A percentile compares a stretch with the other conserved stretches of the same genome.
Conservation (phyloP, 2,329 filamentous ascomycete species). For the Penicillium griseofulvum region DNA sequence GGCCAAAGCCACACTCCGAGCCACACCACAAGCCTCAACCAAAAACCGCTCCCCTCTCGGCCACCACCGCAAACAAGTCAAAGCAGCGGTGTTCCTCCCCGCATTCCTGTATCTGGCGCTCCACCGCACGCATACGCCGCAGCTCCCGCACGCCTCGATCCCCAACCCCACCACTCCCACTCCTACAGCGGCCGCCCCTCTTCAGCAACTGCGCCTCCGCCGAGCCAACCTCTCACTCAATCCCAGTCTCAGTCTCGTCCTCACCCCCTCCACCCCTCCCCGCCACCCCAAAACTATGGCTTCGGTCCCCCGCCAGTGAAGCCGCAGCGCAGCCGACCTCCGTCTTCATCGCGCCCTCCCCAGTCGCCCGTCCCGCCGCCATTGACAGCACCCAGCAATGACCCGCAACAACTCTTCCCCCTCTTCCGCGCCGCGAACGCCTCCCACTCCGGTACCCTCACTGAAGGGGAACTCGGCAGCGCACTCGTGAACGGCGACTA, state of each 20-base stretch:
- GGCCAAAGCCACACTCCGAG: slow-evolving; percentile 16
- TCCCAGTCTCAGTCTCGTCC: slow-evolving; percentile 48
- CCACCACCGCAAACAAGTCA: slow-evolving; percentile 23
- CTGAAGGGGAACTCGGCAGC: slow-evolving; percentile 79
- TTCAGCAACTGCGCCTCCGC: slow-evolving; percentile 11
- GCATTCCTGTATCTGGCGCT: slow-evolving; percentile 26
- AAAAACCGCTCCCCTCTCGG: slow-evolving; percentile 28
- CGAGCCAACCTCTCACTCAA: slow-evolving; percentile 15
- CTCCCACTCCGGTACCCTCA: slow-evolving; percentile 73
- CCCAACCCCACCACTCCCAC: slow-evolving; percentile 10
- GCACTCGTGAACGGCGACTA: slow-evolving; percentile 97
- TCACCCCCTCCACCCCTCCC: slow-evolving; percentile 43
- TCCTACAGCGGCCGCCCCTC: slow-evolving; percentile 23
- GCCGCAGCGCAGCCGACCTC: slow-evolving; percentile 55
- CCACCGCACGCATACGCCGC: slow-evolving; percentile 20
- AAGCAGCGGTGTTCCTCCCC: slow-evolving; percentile 25
- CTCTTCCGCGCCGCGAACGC: slow-evolving; percentile 88
- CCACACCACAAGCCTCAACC: slow-evolving; percentile 18
- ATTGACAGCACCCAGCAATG: slow-evolving; percentile 48
- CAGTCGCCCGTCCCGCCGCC: slow-evolving; percentile 60
- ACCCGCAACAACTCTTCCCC: slow-evolving; percentile 66
- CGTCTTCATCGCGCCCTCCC: slow-evolving; percentile 62
- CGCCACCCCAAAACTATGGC: slow-evolving; percentile 49
- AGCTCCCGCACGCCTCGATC: slow-evolving; percentile 18
- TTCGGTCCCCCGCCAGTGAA: slow-evolving; percentile 51